Percentiles rank a stretch among this genome's conserved stretches.
Evolutionary conservation across 257 asterid genomes (phyloP).

Genomic region (Solanum tacnaense): DNA sequence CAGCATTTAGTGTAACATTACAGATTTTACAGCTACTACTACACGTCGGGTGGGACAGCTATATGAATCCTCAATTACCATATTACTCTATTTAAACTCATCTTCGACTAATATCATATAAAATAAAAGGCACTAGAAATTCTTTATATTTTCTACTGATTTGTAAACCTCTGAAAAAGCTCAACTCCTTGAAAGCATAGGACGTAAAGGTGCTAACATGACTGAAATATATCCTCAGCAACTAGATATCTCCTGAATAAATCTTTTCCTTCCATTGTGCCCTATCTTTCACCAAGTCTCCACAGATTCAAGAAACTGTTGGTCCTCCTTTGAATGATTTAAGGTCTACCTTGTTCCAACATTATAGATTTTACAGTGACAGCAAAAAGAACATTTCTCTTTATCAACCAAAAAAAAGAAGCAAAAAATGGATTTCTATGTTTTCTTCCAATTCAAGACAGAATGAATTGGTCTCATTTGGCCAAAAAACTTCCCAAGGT

Average conservation of each 20-base stretch:
- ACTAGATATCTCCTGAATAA: background rate
- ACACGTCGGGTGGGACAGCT: background rate
- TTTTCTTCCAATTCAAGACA: background rate
- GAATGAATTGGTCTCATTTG: background rate
- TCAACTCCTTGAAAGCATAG: background rate
- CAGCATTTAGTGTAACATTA: background rate
- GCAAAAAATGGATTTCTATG: background rate
- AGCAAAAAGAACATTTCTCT: background rate
- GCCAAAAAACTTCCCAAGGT: background rate
- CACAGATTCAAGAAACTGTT: background rate
- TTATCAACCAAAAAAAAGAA: background rate
- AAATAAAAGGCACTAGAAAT: background rate
- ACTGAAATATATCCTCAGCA: background rate
- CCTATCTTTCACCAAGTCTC: background rate
- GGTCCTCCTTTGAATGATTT: background rate
- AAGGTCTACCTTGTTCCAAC: background rate
- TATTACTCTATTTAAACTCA: background rate
- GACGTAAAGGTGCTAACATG: background rate
- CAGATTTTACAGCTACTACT: background rate
- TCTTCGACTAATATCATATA: background rate
- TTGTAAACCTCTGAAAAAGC: background rate
- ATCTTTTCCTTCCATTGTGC: background rate
- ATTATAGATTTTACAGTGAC: background rate
- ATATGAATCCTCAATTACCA: background rate
- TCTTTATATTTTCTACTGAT: background rate